Evolutionary conservation across 2,329 filamentous ascomycete genomes (phyloP).

Genomic region (Rhynchosporium graminicola): DNA sequence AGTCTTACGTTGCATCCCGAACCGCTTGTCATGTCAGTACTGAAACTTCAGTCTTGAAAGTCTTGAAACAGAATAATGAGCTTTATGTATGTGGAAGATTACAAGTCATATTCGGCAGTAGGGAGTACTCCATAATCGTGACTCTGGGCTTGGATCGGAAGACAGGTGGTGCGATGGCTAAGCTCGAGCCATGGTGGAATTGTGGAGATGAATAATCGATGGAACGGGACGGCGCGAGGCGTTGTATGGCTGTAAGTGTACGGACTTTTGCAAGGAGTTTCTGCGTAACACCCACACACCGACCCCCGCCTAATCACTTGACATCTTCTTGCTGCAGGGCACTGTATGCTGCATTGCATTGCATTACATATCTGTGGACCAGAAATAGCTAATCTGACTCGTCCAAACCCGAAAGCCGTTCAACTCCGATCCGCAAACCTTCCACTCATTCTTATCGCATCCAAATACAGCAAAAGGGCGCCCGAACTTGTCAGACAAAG

Average conservation of each 20-base stretch:
- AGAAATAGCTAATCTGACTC: background rate
- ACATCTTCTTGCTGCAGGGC: conserved; percentile 9
- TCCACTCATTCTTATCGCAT: background rate
- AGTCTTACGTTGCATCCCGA: background rate
- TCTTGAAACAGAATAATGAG: background rate
- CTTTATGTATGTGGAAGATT: background rate
- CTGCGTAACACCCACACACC: background rate
- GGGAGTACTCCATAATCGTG: conserved; percentile 1
- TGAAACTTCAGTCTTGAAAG: background rate
- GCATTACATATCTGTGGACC: conserved; percentile 1
- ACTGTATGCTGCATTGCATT: background rate
- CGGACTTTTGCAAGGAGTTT: background rate
- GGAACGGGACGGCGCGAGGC: conserved; percentile 3
- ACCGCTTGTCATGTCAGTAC: no score
- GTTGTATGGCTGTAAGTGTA: background rate
- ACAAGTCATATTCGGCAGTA: conserved; percentile 8
- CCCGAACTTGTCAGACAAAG: background rate
- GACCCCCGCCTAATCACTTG: background rate
- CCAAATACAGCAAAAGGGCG: background rate
- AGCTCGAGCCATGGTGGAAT: background rate
- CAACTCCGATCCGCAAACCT: background rate
- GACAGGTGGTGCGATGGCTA: background rate
- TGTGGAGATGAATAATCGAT: conserved; percentile 2
- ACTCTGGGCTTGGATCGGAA: background rate
- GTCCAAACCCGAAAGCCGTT: background rate